These are phyloP conservation scores for Citrus australasica DNA, from an alignment of 345 rosid genomes.

Conservation along the genomic window DNA sequence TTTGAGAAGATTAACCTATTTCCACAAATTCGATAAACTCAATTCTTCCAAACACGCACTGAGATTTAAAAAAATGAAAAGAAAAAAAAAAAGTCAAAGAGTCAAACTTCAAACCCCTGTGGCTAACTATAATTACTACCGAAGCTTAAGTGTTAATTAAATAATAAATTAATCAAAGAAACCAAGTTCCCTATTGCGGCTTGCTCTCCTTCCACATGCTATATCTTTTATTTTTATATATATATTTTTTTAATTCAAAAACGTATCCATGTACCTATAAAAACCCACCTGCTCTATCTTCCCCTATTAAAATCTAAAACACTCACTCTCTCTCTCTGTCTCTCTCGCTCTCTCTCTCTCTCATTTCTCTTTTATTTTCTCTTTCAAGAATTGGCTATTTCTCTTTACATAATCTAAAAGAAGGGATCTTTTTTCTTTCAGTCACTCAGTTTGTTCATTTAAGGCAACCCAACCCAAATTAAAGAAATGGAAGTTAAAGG, in stretches of 20 bases:
- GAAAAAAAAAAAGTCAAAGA: conserved; percentile 17
- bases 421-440: conserved; percentile 8
- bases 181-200: conserved; percentile 38
- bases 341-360: conserved; percentile 16
- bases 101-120: conserved; percentile 37
- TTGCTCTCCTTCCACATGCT: conserved; percentile 22
- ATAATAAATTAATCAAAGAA: conserved; percentile 15
- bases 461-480: neutral
- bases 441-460: conserved; percentile 30
- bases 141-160: conserved; percentile 16
- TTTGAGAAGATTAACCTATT: neutral
- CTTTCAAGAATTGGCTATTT: conserved; percentile 17
- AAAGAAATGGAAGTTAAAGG: conserved; percentile 43
- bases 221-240: neutral
- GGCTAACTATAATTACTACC: conserved; percentile 22
- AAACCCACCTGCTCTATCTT: conserved; percentile 37
- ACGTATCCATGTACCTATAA: conserved; percentile 24
- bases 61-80: neutral
- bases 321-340: conserved; percentile 26
- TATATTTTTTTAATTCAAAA: conserved; percentile 14
- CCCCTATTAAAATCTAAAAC: conserved; percentile 40
- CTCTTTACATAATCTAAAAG: neutral
- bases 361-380: conserved; percentile 26
- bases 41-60: neutral
- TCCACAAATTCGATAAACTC: conserved; percentile 14